Evolutionary conservation across 2,329 filamentous ascomycete genomes (phyloP).

Genomic region (Fusarium albidum): DNA sequence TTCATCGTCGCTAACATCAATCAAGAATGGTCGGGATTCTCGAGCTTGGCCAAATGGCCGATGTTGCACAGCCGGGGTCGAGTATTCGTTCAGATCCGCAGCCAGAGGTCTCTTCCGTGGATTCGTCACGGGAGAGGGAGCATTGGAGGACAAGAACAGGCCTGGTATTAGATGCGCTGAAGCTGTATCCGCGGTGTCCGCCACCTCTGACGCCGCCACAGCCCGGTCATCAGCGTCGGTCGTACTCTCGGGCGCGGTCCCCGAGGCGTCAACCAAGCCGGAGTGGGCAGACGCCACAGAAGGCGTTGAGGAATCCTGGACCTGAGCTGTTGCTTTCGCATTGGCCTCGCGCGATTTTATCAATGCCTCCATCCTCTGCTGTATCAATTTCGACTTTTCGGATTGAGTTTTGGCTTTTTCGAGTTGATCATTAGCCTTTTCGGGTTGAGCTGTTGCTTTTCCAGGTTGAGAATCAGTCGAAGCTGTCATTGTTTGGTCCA

Average conservation of each 20-base stretch:
- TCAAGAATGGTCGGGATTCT: slow-evolving; percentile 73
- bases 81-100: slow-evolving; percentile 72
- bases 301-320: not conserved
- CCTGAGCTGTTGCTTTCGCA: slow-evolving; percentile 35
- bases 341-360: slow-evolving; percentile 63
- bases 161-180: slow-evolving; percentile 46
- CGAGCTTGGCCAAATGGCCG: slow-evolving; percentile 69
- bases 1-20: slow-evolving; percentile 82
- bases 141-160: slow-evolving; percentile 45
- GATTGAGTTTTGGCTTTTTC: slow-evolving; percentile 51
- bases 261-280: slow-evolving; percentile 10
- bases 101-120: slow-evolving; percentile 62
- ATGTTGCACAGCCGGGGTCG: slow-evolving; percentile 55
- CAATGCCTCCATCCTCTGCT: slow-evolving; percentile 81
- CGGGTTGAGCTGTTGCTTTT: slow-evolving; percentile 12
- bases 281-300: slow-evolving; percentile 6
- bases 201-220: slow-evolving; percentile 4
- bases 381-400: slow-evolving; percentile 76
- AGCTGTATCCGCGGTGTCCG: slow-evolving; percentile 22
- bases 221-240: slow-evolving; percentile 11
- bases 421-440: slow-evolving; percentile 13
- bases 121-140: slow-evolving; percentile 29
- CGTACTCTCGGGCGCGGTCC: slow-evolving; percentile 1
- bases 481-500: slow-evolving; percentile 48
- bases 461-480: slow-evolving; percentile 7